A percentile compares a stretch with the other conserved stretches of the same genome.
Conservation (phyloP, 306 rosid genomes). For the Lathyrus tuberosus region DNA sequence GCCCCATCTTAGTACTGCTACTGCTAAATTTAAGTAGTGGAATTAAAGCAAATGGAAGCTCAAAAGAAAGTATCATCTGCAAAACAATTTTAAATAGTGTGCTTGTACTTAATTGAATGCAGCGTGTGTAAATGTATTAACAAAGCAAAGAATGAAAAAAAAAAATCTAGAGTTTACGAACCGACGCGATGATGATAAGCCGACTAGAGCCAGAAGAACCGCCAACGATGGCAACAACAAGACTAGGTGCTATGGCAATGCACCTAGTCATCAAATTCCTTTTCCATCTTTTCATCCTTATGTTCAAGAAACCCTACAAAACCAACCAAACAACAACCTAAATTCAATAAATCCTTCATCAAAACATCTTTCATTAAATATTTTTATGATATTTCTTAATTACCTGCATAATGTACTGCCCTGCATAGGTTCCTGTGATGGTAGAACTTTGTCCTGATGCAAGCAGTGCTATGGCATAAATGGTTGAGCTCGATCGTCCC, state of each 20-base stretch:
- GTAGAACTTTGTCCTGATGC: conserved; percentile 98
- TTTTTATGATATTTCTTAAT: not conserved
- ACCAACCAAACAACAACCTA: conserved; percentile 26
- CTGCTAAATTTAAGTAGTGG: conserved; percentile 92
- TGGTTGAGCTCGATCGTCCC: conserved; percentile 73
- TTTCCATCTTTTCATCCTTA: conserved; percentile 79
- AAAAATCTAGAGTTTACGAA: conserved; percentile 35
- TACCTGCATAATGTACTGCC: conserved; percentile 89
- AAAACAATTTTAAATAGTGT: conserved; percentile 10
- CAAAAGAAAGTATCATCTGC: conserved; percentile 95
- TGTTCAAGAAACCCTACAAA: conserved; percentile 79
- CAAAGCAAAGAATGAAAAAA: not conserved
- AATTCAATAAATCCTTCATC: conserved; percentile 17
- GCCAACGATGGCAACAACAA: conserved; percentile 67
- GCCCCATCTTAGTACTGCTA: conserved; percentile 81
- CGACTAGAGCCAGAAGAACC: conserved; percentile 53
- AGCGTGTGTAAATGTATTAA: not conserved
- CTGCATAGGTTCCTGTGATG: conserved; percentile 95
- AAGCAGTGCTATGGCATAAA: conserved; percentile 83
- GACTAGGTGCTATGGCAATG: conserved; percentile 89
- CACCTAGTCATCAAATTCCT: conserved; percentile 76
- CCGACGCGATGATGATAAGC: conserved; percentile 71
- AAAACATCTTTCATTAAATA: not conserved
- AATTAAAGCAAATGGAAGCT: conserved; percentile 84
- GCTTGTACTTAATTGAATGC: not conserved